These are phyloP conservation scores for Phytophthora idaei DNA, from an alignment of 352 stramenopile species.

Conservation along the genomic window DNA sequence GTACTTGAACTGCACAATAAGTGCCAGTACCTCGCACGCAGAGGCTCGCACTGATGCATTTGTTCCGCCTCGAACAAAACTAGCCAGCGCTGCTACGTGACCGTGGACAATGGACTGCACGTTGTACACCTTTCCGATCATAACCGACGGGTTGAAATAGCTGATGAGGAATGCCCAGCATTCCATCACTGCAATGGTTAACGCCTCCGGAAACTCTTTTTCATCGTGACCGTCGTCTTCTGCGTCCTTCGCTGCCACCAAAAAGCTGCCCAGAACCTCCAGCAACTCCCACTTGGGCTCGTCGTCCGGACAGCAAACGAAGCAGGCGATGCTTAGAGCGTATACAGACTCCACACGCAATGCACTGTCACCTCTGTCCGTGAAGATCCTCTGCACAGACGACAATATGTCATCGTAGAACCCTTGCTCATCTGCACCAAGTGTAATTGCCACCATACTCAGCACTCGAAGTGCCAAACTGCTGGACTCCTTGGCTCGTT, in stretches of 20 bases:
- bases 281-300: slow-evolving; percentile 64
- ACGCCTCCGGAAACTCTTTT: slow-evolving; percentile 43
- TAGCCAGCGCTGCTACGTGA: slow-evolving; percentile 57
- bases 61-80: slow-evolving; percentile 56
- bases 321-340: slow-evolving; percentile 59
- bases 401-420: slow-evolving; percentile 54
- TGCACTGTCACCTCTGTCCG: slow-evolving; percentile 45
- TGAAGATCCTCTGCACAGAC: slow-evolving; percentile 53
- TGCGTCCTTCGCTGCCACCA: slow-evolving; percentile 52
- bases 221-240: slow-evolving; percentile 55
- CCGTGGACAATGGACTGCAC: slow-evolving; percentile 50
- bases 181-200: slow-evolving; percentile 64
- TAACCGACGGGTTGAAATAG: slow-evolving; percentile 46
- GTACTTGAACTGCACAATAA: slow-evolving; percentile 75
- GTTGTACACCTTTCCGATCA: slow-evolving; percentile 61
- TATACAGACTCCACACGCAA: slow-evolving; percentile 61
- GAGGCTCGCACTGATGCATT: slow-evolving; percentile 47
- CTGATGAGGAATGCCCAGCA: slow-evolving; percentile 71
- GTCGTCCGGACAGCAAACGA: slow-evolving; percentile 66
- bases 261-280: slow-evolving; percentile 51
- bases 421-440: slow-evolving; percentile 57
- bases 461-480: slow-evolving; percentile 53
- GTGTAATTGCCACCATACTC: slow-evolving; percentile 56
- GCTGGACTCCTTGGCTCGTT: slow-evolving; percentile 56
- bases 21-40: slow-evolving; percentile 61